Base-by-base conservation (phyloP, 202 grass and related monocot genomes). In the Digitaria exilis region DNA sequence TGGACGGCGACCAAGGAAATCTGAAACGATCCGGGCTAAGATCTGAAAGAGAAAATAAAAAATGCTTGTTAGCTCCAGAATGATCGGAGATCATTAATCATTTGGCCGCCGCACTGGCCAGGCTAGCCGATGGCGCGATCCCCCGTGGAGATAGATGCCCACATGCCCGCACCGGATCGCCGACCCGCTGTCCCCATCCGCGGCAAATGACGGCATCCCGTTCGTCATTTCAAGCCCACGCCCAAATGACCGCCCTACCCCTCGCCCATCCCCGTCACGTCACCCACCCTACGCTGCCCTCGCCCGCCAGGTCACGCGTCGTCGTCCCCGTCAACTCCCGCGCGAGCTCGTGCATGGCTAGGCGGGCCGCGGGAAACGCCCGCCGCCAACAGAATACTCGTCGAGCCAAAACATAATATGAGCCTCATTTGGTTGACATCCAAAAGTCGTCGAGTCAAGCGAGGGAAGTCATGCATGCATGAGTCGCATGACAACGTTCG, bases 121-220 rank as follows among this genome's bases (percentile, higher is more conserved):
- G 66, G n/a, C n/a, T n/a, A n/a, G 37, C 66, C 7, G 25, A 43
- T 25, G 37, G n/a, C n/a, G 0, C 5, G 39, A 26, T 39, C 39
- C 41, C 66, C 39, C 24, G 66, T 24, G n/a, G 66, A 45, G 39
- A 69, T 45, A 41, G 31, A 52, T 9, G 14, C 48, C 0, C 31
- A 69, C 78, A 54, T 69, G 77, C 46, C 35, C 55, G 51, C 73
- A 70, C 13, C 51, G 74, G 82, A 71, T 70, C 52, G 73, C 39
- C 31, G 46, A 63, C 10, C n/a, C n/a, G n/a, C n/a, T n/a, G n/a
- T n/a, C n/a, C n/a, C n/a, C n/a, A n/a, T n/a, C 2, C 43, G 0
- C 55, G 55, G 44, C 26, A 61, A 5, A 88, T 88, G 81, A 88
- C 81, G 87, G 76, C 81, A 88, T 74, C 87, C 43, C 13, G 82